Percentiles rank a stretch among this genome's conserved stretches.
phyloP scores from a whole-genome alignment of 2,329 filamentous ascomycete species.

The Pleurostoma richardsiae region DNA sequence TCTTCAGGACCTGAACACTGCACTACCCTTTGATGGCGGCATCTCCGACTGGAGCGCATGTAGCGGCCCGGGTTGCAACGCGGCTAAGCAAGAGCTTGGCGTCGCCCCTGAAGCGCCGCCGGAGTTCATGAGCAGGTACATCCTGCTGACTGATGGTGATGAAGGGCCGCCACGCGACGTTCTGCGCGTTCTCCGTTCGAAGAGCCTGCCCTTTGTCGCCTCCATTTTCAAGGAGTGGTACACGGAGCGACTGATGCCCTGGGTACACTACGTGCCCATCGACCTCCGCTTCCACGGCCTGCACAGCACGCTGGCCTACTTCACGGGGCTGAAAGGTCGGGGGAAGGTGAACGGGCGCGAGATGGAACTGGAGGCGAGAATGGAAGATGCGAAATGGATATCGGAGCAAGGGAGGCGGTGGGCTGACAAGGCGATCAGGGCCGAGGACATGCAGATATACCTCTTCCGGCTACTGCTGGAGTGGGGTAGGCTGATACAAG shows the following conservation, averaged over 20 bases:
- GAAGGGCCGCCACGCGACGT: slow-evolving; percentile 57
- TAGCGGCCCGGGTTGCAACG: slow-evolving; percentile 39
- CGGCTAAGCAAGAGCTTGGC: slow-evolving; percentile 48
- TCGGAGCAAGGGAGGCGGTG: slow-evolving; percentile 61
- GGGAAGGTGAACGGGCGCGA: slow-evolving; percentile 37
- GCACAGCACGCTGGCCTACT: slow-evolving; percentile 71
- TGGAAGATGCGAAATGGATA: slow-evolving; percentile 57
- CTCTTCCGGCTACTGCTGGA: slow-evolving; percentile 73
- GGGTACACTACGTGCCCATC: slow-evolving; percentile 77
- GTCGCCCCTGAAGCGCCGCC: slow-evolving; percentile 36
- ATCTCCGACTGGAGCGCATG: slow-evolving; percentile 55
- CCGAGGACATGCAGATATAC: slow-evolving; percentile 77
- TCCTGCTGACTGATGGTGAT: slow-evolving; percentile 69
- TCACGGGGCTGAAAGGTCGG: slow-evolving; percentile 50
- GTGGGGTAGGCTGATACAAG: slow-evolving; percentile 67
- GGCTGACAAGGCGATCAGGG: slow-evolving; percentile 57
- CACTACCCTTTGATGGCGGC: slow-evolving; percentile 51
- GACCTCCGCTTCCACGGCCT: slow-evolving; percentile 69
- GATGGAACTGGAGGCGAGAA: slow-evolving; percentile 41
- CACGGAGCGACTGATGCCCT: slow-evolving; percentile 66
- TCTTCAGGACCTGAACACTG: slow-evolving; percentile 45
- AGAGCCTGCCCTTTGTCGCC: slow-evolving; percentile 64
- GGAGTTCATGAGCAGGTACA: slow-evolving; percentile 58
- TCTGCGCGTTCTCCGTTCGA: slow-evolving; percentile 60
- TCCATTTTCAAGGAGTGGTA: slow-evolving; percentile 77